phyloP scores from a whole-genome alignment of 2,329 filamentous ascomycete genomes.

The Trichophyton benhamiae region DNA sequence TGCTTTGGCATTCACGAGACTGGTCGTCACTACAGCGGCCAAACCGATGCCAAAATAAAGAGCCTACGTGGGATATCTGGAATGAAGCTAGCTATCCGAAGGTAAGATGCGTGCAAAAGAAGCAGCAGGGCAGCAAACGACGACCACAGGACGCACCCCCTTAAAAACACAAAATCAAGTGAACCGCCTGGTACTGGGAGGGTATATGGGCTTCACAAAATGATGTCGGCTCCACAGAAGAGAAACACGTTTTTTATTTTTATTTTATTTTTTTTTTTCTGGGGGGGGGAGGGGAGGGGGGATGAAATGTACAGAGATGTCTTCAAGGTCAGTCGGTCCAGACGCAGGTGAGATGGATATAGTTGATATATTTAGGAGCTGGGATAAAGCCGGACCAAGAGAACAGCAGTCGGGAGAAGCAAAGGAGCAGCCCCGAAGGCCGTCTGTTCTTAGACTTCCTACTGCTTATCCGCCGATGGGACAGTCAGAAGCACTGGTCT shows the following conservation, averaged over 20 bases:
- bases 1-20: background rate
- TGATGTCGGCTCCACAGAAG: background rate
- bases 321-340: too few species aligned
- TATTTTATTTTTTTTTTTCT: too few species aligned
- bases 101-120: background rate
- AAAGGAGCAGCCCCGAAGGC: background rate
- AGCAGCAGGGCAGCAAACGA: background rate
- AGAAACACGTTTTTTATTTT: background rate
- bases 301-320: background rate
- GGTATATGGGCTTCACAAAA: conserved; percentile 1
- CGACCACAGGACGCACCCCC: background rate
- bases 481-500: conserved; percentile 9
- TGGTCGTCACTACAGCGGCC: background rate
- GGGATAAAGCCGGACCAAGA: background rate
- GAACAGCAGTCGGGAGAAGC: background rate
- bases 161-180: background rate
- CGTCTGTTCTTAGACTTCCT: background rate
- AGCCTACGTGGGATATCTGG: background rate
- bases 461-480: conserved; percentile 12
- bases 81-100: background rate
- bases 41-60: background rate
- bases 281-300: background rate
- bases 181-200: background rate
- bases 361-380: background rate
- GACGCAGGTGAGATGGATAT: too few species aligned